Evolutionary conservation across 2,329 filamentous ascomycete species (phyloP).

Genomic region (Colletotrichum spaethianum): DNA sequence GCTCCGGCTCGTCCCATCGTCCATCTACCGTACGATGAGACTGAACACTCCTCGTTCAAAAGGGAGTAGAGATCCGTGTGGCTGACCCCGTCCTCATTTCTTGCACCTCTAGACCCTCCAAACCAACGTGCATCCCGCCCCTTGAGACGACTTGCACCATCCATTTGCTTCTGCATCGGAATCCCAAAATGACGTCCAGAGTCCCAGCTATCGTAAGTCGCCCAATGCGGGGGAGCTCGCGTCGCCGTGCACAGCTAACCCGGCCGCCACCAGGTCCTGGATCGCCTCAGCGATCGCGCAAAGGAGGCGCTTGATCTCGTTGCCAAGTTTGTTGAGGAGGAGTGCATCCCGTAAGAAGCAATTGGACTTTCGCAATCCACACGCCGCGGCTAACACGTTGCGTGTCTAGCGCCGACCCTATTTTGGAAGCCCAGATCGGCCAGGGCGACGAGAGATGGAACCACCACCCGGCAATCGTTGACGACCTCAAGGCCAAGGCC

Average conservation of each 20-base stretch:
- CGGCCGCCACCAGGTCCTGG: slow-evolving; percentile 54
- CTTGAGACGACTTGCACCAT: slow-evolving; percentile 3
- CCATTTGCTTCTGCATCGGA: background rate
- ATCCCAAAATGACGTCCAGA: slow-evolving; percentile 45
- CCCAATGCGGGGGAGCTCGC: slow-evolving; percentile 20
- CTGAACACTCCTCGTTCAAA: slow-evolving; percentile 32
- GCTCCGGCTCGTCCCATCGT: slow-evolving; percentile 34
- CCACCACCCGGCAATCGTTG: slow-evolving; percentile 83
- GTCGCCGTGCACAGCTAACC: slow-evolving; percentile 21
- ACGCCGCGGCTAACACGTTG: slow-evolving; percentile 9
- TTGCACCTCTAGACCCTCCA: background rate
- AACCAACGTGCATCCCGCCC: background rate
- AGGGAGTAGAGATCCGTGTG: slow-evolving; percentile 12
- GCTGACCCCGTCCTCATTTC: background rate
- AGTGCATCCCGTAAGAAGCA: slow-evolving; percentile 81
- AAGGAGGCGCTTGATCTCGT: slow-evolving; percentile 89
- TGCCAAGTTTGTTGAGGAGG: slow-evolving; percentile 96
- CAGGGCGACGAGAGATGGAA: slow-evolving; percentile 84
- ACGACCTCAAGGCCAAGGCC: slow-evolving; percentile 90
- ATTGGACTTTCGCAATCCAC: background rate
- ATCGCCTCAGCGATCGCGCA: slow-evolving; percentile 85
- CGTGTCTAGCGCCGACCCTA: slow-evolving; percentile 76
- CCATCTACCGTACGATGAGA: slow-evolving; percentile 34
- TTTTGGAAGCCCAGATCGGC: slow-evolving; percentile 86
- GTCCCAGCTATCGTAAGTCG: slow-evolving; percentile 45